Conservation (phyloP, 306 rosid genomes). For the Calophaca sinica region DNA sequence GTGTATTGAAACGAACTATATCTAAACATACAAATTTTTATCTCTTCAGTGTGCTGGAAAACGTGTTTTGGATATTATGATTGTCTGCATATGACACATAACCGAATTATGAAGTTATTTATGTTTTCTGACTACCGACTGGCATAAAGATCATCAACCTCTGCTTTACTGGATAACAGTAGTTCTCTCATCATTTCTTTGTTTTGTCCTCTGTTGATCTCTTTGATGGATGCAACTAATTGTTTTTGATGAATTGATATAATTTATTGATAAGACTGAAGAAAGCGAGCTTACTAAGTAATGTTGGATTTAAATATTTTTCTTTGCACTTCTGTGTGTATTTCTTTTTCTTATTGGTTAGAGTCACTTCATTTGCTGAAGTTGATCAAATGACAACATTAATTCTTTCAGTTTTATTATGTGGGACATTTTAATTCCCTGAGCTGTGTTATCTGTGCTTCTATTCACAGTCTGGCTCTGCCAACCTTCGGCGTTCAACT, state of each 20-base stretch:
- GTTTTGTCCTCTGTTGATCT: slow-evolving; percentile 10
- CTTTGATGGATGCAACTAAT: not conserved
- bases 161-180: slow-evolving; percentile 17
- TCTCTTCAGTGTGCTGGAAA: slow-evolving; percentile 27
- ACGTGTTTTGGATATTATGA: slow-evolving; percentile 33
- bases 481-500: slow-evolving; percentile 81
- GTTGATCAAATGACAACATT: slow-evolving; percentile 11
- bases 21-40: slow-evolving; percentile 4
- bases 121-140: slow-evolving; percentile 18
- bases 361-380: slow-evolving; percentile 11
- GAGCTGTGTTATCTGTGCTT: slow-evolving; percentile 37
- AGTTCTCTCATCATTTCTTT: not conserved
- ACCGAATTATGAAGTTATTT: slow-evolving; percentile 26
- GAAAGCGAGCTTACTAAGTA: not conserved
- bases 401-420: slow-evolving; percentile 32
- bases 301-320: slow-evolving; percentile 24
- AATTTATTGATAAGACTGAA: slow-evolving; percentile 18
- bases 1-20: slow-evolving; percentile 21
- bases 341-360: slow-evolving; percentile 28
- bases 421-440: slow-evolving; percentile 42
- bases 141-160: slow-evolving; percentile 21
- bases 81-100: slow-evolving; percentile 10
- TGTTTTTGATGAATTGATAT: slow-evolving; percentile 28
- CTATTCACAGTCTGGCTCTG: slow-evolving; percentile 55
- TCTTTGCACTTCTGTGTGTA: slow-evolving; percentile 30